Base-by-base conservation (phyloP, 176 grass and related monocot species). In the Eleusine coracana region DNA sequence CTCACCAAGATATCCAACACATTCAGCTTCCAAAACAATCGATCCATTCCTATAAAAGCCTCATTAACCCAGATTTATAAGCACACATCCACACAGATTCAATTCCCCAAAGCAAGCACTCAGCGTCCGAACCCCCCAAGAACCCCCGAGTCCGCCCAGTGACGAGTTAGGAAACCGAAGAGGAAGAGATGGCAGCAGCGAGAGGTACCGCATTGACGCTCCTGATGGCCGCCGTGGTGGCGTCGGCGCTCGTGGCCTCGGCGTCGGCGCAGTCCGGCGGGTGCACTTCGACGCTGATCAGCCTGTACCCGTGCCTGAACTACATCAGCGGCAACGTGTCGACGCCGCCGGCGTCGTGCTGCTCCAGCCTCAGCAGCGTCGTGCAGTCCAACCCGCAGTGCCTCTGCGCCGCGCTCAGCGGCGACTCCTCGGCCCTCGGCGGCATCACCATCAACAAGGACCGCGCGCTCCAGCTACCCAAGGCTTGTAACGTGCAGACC, bases 231-330 rank as follows among this genome's bases (percentile, higher is more conserved):
- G 72, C 78, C 31, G 31, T 34, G 2, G 37, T 63, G 7, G 69
- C 28, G 15, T 54, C 80, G 66, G 9, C 82, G 71, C 76, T 97
- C 3, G 34, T 50, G 27, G 60, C 67, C 3, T 36, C 80, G 18
- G 83, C 92, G 7, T 51, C 80, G 12, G 92, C 90, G 2, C 92
- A 98, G 83, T 86, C 84, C 36, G 83, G 84, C 34, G 83, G 85
- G 67, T 98, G 95, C 84, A 84, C 90, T 54, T 68, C 84, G 3
- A 85, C 86, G 49, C 78, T 98, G 10, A 17, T 98, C 63, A 73
- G 88, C 82, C 79, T 98, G 55, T 92, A 90, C 48, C 92, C 95
- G 83, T 98, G 95, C 92, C 62, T 98, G 21, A 89, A 88, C 88
- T 98, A 94, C 90, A 94, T 94, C 67, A 89, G 81, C 63, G 95